A percentile compares a stretch with the other conserved stretches of the same genome.
Conservation (phyloP, 306 rosid genomes). For the Psophocarpus tetragonolobus region DNA sequence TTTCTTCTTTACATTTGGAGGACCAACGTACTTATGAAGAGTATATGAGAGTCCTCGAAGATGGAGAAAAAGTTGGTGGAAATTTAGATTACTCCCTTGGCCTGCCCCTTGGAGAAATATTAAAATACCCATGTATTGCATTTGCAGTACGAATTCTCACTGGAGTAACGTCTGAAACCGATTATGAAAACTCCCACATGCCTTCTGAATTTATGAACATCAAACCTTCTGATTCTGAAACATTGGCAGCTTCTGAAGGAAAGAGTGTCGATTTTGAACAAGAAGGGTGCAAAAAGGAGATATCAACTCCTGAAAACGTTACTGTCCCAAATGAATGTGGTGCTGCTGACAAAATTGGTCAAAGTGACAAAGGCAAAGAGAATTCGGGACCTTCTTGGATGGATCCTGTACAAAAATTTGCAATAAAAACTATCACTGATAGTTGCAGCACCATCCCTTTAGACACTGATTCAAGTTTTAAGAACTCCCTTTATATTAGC, state of each 20-base stretch:
- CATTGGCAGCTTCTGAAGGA: constrained; percentile 35
- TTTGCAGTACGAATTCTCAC: constrained; percentile 83
- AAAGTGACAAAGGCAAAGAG: not conserved
- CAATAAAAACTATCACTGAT: constrained; percentile 61
- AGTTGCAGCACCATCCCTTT: constrained; percentile 51
- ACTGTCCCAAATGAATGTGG: constrained; percentile 27
- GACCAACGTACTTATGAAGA: too few relatives aligned
- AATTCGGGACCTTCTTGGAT: constrained; percentile 50
- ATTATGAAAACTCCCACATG: constrained; percentile 34
- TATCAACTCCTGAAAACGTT: constrained; percentile 27
- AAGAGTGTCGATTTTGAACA: not conserved
- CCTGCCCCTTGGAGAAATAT: constrained; percentile 55
- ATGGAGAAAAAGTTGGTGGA: not conserved
- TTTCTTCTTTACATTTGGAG: too few relatives aligned
- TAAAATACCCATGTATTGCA: constrained; percentile 87
- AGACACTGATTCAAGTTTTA: constrained; percentile 44
- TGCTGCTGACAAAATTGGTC: constrained; percentile 10
- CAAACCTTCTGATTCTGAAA: constrained; percentile 33
- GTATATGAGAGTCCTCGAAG: too few relatives aligned
- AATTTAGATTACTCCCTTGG: constrained; percentile 41
- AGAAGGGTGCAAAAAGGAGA: constrained; percentile 3
- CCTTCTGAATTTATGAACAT: constrained; percentile 19
- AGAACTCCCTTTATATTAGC: constrained; percentile 43
- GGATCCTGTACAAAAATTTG: constrained; percentile 75
- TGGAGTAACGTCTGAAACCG: constrained; percentile 45